Evolutionary conservation across 371 early-diverging fungal species (phyloP).

Genomic region (Choanephora cucurbitarum): DNA sequence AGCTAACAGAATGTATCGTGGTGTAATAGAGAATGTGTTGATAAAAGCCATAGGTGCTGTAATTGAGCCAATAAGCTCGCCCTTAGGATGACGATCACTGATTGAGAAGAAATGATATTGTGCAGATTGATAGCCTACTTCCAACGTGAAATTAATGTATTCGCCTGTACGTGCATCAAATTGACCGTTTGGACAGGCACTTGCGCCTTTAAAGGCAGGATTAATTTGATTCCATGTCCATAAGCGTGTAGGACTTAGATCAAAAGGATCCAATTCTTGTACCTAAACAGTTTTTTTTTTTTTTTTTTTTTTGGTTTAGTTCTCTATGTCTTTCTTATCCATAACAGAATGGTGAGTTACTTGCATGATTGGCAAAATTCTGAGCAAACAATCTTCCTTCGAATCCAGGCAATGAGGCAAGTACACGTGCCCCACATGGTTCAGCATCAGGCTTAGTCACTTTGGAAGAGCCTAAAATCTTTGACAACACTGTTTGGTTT

Average conservation of each 20-base stretch:
- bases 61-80: slow-evolving; percentile 63
- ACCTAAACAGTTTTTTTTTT: slow-evolving; percentile 20
- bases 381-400: slow-evolving; percentile 58
- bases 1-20: slow-evolving; percentile 69
- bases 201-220: slow-evolving; percentile 67
- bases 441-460: slow-evolving; percentile 56
- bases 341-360: background rate
- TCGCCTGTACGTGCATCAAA: slow-evolving; percentile 70
- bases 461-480: slow-evolving; percentile 53
- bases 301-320: background rate
- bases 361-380: slow-evolving; percentile 61
- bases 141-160: slow-evolving; percentile 72
- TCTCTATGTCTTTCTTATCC: too few relatives aligned
- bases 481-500: slow-evolving; percentile 64
- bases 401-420: slow-evolving; percentile 52
- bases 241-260: slow-evolving; percentile 65
- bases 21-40: slow-evolving; percentile 73
- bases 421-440: slow-evolving; percentile 58
- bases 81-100: slow-evolving; percentile 60
- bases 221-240: slow-evolving; percentile 69
- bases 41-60: slow-evolving; percentile 66
- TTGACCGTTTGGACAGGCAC: slow-evolving; percentile 72
- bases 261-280: slow-evolving; percentile 76
- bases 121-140: slow-evolving; percentile 65
- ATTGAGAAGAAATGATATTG: slow-evolving; percentile 67